Conservation (phyloP, 1,139 yeast species). For the Kodamaea fungicola region DNA sequence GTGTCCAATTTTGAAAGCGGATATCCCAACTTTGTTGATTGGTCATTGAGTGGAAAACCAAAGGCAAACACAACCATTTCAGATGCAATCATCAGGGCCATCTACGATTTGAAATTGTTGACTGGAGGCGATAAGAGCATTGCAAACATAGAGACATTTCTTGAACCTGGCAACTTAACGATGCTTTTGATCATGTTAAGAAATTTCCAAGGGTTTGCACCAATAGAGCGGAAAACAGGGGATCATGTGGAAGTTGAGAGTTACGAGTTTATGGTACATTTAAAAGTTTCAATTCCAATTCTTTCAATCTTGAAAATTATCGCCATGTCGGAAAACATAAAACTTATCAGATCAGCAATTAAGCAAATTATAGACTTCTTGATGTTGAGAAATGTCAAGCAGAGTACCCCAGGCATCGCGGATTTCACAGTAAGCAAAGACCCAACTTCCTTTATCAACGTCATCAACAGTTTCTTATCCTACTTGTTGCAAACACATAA, state of each 20-base stretch:
- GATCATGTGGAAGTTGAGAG: conserved; percentile 64
- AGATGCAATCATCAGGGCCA: conserved; percentile 30
- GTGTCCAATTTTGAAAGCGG: conserved; percentile 25
- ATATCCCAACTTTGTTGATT: conserved; percentile 28
- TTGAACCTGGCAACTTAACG: conserved; percentile 29
- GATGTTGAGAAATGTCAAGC: conserved; percentile 18
- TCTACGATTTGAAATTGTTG: conserved; percentile 44
- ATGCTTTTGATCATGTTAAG: conserved; percentile 41
- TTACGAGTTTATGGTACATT: conserved; percentile 46
- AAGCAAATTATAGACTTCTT: conserved; percentile 24
- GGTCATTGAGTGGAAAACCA: conserved; percentile 15
- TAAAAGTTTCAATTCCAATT: conserved; percentile 45
- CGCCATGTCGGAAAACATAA: conserved; percentile 29
- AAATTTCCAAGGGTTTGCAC: conserved; percentile 57
- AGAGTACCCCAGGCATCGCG: conserved; percentile 34
- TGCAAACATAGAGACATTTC: conserved; percentile 20
- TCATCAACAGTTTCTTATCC: conserved; percentile 54
- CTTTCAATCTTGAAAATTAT: conserved; percentile 44
- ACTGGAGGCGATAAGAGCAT: conserved; percentile 30
- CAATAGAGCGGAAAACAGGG: conserved; percentile 56
- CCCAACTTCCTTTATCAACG: conserved; percentile 55
- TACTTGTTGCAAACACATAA: conserved; percentile 35
- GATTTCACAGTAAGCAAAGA: conserved; percentile 46
- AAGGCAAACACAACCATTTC: conserved; percentile 22
- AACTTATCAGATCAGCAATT: conserved; percentile 15